Conservation (phyloP, 2,329 filamentous ascomycete genomes). For the Diaporthe citrichinensis region DNA sequence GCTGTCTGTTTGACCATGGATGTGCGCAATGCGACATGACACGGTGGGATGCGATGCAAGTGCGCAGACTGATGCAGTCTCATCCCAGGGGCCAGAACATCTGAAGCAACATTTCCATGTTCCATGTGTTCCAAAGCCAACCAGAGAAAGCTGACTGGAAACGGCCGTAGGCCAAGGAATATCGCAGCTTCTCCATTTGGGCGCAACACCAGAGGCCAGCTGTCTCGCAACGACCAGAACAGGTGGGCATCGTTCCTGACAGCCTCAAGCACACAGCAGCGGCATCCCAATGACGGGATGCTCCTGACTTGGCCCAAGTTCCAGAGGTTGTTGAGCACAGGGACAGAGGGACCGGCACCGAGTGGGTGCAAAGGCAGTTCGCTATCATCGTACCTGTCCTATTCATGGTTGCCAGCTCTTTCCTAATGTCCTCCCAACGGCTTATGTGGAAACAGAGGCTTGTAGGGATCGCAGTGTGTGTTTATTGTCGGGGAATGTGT, state of each 20-base stretch:
- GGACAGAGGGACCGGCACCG: conserved; percentile 29
- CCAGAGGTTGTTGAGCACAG: neutral
- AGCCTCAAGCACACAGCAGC: conserved; percentile 1
- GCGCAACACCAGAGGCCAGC: neutral
- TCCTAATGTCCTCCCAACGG: conserved; percentile 3
- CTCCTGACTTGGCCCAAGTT: conserved; percentile 16
- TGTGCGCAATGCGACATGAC: neutral
- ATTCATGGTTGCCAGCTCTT: conserved; percentile 41
- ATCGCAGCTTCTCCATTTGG: neutral
- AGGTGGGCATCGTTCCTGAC: neutral
- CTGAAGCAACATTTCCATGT: neutral
- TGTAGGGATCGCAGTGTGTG: neutral
- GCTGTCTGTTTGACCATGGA: conserved; percentile 26
- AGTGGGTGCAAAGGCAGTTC: conserved; percentile 35
- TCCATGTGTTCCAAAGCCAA: neutral
- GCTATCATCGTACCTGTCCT: conserved; percentile 43
- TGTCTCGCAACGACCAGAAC: neutral
- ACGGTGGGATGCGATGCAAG: neutral
- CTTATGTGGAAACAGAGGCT: neutral
- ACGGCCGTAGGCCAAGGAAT: neutral
- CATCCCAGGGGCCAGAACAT: neutral
- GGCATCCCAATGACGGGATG: neutral
- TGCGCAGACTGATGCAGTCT: neutral
- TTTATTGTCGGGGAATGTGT: conserved; percentile 1
- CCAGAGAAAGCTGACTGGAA: neutral